phyloP scores from a whole-genome alignment of 2,329 filamentous ascomycete genomes.

The Berkeleyomyces rouxiae region DNA sequence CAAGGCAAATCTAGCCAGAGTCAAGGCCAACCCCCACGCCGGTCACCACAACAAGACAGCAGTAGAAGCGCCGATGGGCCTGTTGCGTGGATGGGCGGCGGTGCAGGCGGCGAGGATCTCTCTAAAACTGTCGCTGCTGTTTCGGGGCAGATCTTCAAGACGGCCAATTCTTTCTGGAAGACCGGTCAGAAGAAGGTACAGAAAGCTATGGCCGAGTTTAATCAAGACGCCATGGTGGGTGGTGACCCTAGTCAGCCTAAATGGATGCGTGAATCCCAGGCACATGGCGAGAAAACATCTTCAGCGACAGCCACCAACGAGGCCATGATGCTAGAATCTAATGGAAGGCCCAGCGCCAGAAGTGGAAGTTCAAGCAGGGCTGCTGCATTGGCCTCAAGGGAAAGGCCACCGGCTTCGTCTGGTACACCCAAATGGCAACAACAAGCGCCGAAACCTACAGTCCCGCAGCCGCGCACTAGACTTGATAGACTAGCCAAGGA shows the following conservation, averaged over 20 bases:
- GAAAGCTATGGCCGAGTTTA: constrained; percentile 78
- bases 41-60: constrained; percentile 13
- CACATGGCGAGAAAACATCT: constrained; percentile 22
- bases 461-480: constrained; percentile 26
- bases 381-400: neutral
- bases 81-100: constrained; percentile 48
- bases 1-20: constrained; percentile 26
- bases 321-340: constrained; percentile 63
- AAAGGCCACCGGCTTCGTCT: constrained; percentile 28
- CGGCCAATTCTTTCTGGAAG: constrained; percentile 90
- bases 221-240: constrained; percentile 32
- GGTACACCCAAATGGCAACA: constrained; percentile 34
- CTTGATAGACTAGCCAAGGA: constrained; percentile 60
- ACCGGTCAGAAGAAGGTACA: constrained; percentile 83
- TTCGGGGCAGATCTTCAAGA: constrained; percentile 74
- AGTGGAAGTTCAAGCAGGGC: constrained; percentile 2
- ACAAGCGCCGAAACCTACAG: constrained; percentile 25
- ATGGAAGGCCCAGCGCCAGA: constrained; percentile 31
- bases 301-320: constrained; percentile 42
- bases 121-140: constrained; percentile 68
- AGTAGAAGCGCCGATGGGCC: constrained; percentile 16
- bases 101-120: constrained; percentile 43
- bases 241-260: constrained; percentile 66
- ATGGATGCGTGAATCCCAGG: constrained; percentile 74
- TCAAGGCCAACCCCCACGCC: constrained; percentile 14